Percentiles rank a stretch among this genome's conserved stretches.
These are phyloP conservation scores for Saitoella complicata DNA, from an alignment of 805 yeast genomes.

Conservation along the genomic window DNA sequence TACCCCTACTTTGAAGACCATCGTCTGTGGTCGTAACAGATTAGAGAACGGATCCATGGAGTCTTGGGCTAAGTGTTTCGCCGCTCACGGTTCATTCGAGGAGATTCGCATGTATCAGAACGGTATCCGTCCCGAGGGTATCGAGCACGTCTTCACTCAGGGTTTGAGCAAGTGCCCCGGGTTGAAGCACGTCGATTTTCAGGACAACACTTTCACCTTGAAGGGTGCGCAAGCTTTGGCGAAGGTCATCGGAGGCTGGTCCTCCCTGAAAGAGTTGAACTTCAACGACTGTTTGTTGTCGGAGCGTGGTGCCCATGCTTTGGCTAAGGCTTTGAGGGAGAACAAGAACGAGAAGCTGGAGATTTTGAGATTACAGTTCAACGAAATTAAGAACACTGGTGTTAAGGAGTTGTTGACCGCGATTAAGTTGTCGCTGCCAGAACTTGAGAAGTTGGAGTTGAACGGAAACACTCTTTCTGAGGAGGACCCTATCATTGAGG, in stretches of 20 bases:
- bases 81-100: conserved; percentile 53
- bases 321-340: conserved; percentile 17
- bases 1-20: conserved; percentile 37
- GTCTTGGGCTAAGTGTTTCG: conserved; percentile 69
- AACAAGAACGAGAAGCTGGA: conserved; percentile 29
- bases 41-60: conserved; percentile 87
- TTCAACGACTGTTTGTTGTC: conserved; percentile 81
- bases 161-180: conserved; percentile 51
- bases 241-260: conserved; percentile 45
- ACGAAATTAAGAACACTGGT: conserved; percentile 60
- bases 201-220: conserved; percentile 84
- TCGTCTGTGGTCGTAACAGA: conserved; percentile 93
- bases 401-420: conserved; percentile 43
- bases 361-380: conserved; percentile 63
- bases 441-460: conserved; percentile 53
- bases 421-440: conserved; percentile 33
- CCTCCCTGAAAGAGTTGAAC: conserved; percentile 53
- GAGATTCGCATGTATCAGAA: conserved; percentile 77
- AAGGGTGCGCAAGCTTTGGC: conserved; percentile 53
- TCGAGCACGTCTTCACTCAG: conserved; percentile 49
- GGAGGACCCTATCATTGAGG: conserved; percentile 55
- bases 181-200: conserved; percentile 63
- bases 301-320: conserved; percentile 41
- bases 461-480: conserved; percentile 91
- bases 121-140: conserved; percentile 92